Base-by-base conservation (phyloP, 2,329 filamentous ascomycete genomes). In the Elsinoe ampelina region DNA sequence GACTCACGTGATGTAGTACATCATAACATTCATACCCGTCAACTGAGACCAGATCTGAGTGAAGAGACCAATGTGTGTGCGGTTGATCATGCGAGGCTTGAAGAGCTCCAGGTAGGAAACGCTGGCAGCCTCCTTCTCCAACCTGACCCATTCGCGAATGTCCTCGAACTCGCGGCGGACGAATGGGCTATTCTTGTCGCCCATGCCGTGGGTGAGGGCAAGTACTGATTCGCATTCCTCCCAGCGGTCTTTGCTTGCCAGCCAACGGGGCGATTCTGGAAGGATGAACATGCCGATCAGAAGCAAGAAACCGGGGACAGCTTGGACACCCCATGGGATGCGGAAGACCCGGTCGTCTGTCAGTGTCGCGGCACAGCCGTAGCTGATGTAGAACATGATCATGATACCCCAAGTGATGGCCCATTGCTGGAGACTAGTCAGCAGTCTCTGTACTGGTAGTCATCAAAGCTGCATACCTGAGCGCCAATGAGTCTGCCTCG, bases 21-120 rank as follows among this genome's bases (percentile, higher is more conserved):
- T 57, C 47, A 57, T 55, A 55, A 36, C 42, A 35, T 54, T 52
- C 85, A 87, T 88, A 15, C 86, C 86, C 0, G 84, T 87, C 48
- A 89, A 71, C 66, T 90, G 86, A 10, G 79, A 83, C 86, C 86
- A 87, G 63, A 89, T 84, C 70, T 89, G 86, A 1, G 78, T 85
- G 67, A 86, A 88, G 41, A 89, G 65, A 60, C 84, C 86, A 61
- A 87, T 84, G 61, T 84, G 74, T 7, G 84, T 86, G 30, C 86
- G 80, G 71, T 88, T 85, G 67, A 89, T 76, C 82, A 88, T 88
- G n/a, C 74, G 74, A 1, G 86, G 86, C 62, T 78, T 80, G 71
- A 93, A 79, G 0, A 93, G 78, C 66, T 92, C 86, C 1, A 83
- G 62, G 66, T 87, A 89, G 7, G 80, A 81, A 17, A 87, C 84